Percentiles rank a stretch among this genome's conserved stretches.
Evolutionary conservation across 306 rosid genomes (phyloP).

Genomic region (Mucuna pruriens): DNA sequence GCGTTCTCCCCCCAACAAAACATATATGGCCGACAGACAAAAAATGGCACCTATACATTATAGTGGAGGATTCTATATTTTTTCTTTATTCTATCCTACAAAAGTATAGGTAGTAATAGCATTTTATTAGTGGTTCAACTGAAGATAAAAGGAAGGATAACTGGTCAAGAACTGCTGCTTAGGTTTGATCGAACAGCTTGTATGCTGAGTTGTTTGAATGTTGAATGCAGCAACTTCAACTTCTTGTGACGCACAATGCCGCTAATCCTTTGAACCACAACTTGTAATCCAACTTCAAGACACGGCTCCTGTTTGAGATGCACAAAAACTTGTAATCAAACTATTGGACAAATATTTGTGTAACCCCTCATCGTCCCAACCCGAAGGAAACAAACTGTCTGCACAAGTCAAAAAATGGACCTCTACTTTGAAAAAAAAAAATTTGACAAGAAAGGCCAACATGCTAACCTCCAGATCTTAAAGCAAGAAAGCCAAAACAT

Average conservation of each 20-base stretch:
- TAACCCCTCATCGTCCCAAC: neutral
- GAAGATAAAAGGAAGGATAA: constrained; percentile 13
- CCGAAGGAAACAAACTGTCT: neutral
- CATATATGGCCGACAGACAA: constrained; percentile 31
- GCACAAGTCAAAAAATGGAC: neutral
- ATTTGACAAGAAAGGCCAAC: neutral
- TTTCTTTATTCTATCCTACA: constrained; percentile 30
- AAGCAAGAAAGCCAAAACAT: constrained; percentile 28
- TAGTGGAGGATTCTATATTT: constrained; percentile 40
- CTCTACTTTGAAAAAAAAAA: neutral
- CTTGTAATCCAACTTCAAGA: constrained; percentile 22
- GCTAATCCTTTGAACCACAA: constrained; percentile 24
- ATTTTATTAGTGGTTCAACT: constrained; percentile 27
- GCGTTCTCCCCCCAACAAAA: constrained; percentile 13
- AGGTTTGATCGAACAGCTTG: constrained; percentile 37
- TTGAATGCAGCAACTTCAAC: constrained; percentile 28
- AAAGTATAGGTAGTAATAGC: constrained; percentile 26
- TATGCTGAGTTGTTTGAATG: constrained; percentile 10
- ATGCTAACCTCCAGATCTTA: constrained; percentile 40
- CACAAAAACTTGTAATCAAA: constrained; percentile 3
- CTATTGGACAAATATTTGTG: too few species aligned
- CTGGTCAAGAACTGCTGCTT: constrained; percentile 32
- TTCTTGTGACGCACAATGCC: constrained; percentile 9
- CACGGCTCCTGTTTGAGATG: constrained; percentile 39
- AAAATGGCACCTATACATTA: constrained; percentile 45